phyloP scores from a whole-genome alignment of 1,139 yeast species.

The Diutina catenulata region DNA sequence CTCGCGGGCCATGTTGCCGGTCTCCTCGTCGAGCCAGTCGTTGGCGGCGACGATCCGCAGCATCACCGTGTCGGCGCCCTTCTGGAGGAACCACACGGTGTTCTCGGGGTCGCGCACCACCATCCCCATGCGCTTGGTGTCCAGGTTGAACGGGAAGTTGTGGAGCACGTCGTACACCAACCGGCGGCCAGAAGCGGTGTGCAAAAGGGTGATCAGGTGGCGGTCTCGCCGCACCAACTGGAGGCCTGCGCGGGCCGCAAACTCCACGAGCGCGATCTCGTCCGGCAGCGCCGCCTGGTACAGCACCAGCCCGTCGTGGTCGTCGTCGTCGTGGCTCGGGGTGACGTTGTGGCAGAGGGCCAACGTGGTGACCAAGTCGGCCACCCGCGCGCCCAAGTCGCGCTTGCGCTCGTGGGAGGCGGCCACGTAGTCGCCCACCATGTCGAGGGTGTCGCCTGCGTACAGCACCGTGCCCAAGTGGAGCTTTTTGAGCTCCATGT shows the following conservation, averaged over 20 bases:
- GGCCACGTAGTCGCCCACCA: constrained; percentile 59
- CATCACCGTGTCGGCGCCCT: constrained; percentile 98
- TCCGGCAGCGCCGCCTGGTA: constrained; percentile 99
- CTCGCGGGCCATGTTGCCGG: constrained; percentile 96
- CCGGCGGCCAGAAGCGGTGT: constrained; percentile 42
- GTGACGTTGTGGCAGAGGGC: constrained; percentile 96
- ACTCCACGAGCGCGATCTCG: constrained; percentile 92
- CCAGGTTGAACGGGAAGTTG: constrained; percentile 90
- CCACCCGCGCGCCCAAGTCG: constrained; percentile 63
- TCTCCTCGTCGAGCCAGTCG: constrained; percentile 97
- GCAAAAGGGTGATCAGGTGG: constrained; percentile 54
- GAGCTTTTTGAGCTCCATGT: constrained; percentile 90
- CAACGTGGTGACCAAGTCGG: constrained; percentile 69
- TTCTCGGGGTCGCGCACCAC: constrained; percentile 51
- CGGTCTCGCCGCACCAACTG: constrained; percentile 76
- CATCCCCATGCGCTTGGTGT: constrained; percentile 93
- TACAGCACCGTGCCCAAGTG: constrained; percentile 90
- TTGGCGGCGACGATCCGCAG: constrained; percentile 66
- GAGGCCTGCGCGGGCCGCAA: constrained; percentile 79
- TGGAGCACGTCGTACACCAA: constrained; percentile 60
- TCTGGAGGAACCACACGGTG: constrained; percentile 76
- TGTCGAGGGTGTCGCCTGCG: constrained; percentile 86
- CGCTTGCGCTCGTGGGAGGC: constrained; percentile 16
- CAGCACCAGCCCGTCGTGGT: constrained; percentile 31
- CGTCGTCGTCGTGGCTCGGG: constrained; percentile 44